Evolutionary conservation across 2,329 filamentous ascomycete species (phyloP).

Genomic region (Mycosphaerella arachidis): DNA sequence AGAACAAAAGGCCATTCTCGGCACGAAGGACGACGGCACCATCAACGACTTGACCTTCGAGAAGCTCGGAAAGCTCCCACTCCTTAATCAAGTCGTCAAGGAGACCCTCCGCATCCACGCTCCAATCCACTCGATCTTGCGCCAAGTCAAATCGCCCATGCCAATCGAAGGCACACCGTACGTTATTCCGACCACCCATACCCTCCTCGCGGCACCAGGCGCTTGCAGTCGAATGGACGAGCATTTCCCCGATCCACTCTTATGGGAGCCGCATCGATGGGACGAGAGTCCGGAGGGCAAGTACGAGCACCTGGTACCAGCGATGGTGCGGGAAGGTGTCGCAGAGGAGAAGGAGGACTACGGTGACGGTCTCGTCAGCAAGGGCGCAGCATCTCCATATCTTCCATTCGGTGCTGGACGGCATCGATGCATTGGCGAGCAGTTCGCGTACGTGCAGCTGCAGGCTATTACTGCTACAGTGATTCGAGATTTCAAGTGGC

Average conservation of each 20-base stretch:
- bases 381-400: conserved; percentile 84
- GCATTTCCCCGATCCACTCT: conserved; percentile 75
- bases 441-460: conserved; percentile 90
- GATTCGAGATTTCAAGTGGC: conserved; percentile 75
- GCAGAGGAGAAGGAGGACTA: conserved; percentile 74
- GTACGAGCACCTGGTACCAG: conserved; percentile 27
- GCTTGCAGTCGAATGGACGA: conserved; percentile 67
- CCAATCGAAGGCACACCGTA: conserved; percentile 76
- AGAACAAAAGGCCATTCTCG: conserved; percentile 73
- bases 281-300: conserved; percentile 55
- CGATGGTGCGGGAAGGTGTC: conserved; percentile 28
- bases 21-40: conserved; percentile 50
- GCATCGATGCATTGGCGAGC: conserved; percentile 93
- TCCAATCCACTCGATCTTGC: conserved; percentile 92
- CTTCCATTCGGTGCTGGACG: conserved; percentile 90
- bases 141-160: conserved; percentile 85
- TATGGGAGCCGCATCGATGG: conserved; percentile 93
- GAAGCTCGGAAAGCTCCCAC: conserved; percentile 68
- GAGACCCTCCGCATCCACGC: conserved; percentile 88
- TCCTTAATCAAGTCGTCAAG: conserved; percentile 81
- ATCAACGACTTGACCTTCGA: conserved; percentile 74
- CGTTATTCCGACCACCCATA: conserved; percentile 74
- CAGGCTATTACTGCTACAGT: conserved; percentile 76
- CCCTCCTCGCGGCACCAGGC: conserved; percentile 78
- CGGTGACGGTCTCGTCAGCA: conserved; percentile 87